Evolutionary conservation across 176 grass and related monocot genomes (phyloP).

Genomic region (Oryza australiensis): DNA sequence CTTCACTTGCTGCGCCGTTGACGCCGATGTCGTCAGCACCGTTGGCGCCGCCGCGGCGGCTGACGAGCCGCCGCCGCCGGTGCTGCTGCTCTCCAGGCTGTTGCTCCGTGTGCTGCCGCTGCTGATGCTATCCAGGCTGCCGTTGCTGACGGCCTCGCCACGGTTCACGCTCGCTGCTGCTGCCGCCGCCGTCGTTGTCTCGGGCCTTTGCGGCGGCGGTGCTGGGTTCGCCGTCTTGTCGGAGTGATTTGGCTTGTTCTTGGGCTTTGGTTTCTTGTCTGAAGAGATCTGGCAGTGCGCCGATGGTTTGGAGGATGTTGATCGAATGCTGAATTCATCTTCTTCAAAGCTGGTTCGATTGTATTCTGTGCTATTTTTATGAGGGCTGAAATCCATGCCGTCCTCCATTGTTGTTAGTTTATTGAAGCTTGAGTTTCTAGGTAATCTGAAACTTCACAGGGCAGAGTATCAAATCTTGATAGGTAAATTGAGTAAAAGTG

Average conservation of each 20-base stretch:
- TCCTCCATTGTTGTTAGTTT: constrained; percentile 14
- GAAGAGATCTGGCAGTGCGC: not conserved
- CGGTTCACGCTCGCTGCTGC: constrained; percentile 2
- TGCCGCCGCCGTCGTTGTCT: not conserved
- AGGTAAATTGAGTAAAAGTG: not conserved
- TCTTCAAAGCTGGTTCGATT: constrained; percentile 34
- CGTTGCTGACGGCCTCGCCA: constrained; percentile 9
- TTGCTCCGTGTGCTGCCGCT: constrained; percentile 44
- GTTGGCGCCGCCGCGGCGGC: not conserved
- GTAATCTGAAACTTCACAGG: constrained; percentile 35
- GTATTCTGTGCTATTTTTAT: constrained; percentile 23
- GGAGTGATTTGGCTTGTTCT: constrained; percentile 32
- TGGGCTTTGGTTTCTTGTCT: constrained; percentile 32
- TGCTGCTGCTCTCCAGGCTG: constrained; percentile 43
- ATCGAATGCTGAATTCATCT: constrained; percentile 23
- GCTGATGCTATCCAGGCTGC: constrained; percentile 1
- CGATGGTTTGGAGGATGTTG: constrained; percentile 9
- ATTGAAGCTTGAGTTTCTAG: not conserved
- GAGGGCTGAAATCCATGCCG: constrained; percentile 63
- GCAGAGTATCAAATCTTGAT: constrained; percentile 1
- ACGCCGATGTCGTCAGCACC: not conserved
- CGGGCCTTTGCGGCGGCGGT: not conserved
- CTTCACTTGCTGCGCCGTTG: constrained; percentile 13
- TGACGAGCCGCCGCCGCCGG: not conserved
- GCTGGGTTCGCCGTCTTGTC: not conserved